A percentile compares a stretch with the other conserved stretches of the same genome.
These are phyloP conservation scores for Penicillium longicatenatum DNA, from an alignment of 495 filamentous ascomycete species.

Conservation along the genomic window DNA sequence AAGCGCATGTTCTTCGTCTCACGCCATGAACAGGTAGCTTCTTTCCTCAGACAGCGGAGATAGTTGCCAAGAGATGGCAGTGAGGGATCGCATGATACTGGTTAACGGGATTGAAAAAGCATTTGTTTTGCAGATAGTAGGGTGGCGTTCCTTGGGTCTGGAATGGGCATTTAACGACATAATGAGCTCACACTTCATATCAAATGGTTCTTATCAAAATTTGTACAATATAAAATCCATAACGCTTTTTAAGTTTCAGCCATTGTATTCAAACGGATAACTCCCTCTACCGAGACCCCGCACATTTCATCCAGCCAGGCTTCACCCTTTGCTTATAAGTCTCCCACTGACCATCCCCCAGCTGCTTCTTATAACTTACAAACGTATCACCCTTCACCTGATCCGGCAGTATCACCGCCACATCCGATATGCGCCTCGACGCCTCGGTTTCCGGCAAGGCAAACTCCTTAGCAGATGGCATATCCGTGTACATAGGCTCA, in stretches of 20 bases:
- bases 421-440: slow-evolving; percentile 14
- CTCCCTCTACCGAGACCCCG: neutral
- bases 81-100: slow-evolving; percentile 4
- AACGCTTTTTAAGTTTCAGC: neutral
- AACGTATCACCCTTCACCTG: slow-evolving; percentile 8
- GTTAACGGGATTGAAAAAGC: slow-evolving; percentile 3
- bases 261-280: neutral
- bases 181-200: slow-evolving; percentile 4
- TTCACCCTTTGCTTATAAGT: slow-evolving; percentile 5
- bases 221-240: neutral
- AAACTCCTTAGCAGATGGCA: slow-evolving; percentile 9
- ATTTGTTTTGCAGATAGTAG: slow-evolving; percentile 4
- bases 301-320: neutral
- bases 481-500: neutral
- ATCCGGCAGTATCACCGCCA: slow-evolving; percentile 18
- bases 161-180: slow-evolving; percentile 17
- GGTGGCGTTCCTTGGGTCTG: slow-evolving; percentile 8
- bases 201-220: neutral
- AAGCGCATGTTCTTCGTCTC: slow-evolving; percentile 87
- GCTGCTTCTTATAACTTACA: slow-evolving; percentile 16
- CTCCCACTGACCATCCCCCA: slow-evolving; percentile 4
- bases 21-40: slow-evolving; percentile 78
- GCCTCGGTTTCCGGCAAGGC: slow-evolving; percentile 3
- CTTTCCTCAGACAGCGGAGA: slow-evolving; percentile 69
- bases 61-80: slow-evolving; percentile 5